A percentile compares a stretch with the other conserved stretches of the same genome.
Conservation (phyloP, 2,329 filamentous ascomycete species). For the Phyllosticta capitalensis region DNA sequence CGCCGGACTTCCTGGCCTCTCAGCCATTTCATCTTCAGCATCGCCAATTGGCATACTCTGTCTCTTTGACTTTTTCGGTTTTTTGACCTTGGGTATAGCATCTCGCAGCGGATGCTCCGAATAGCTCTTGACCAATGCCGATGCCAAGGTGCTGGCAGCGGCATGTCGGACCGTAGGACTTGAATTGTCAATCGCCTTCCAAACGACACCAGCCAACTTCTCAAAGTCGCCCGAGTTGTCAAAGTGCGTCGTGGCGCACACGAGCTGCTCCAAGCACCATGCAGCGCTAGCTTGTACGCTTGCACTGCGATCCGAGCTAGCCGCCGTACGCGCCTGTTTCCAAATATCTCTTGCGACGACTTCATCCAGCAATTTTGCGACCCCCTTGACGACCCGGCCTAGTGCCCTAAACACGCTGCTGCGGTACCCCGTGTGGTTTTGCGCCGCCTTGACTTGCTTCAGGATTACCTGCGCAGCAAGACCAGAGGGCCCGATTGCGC, state of each 20-base stretch:
- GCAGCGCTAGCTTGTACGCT: constrained; percentile 73
- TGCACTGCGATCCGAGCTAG: constrained; percentile 69
- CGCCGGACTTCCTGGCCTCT: constrained; percentile 63
- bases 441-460: constrained; percentile 70
- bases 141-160: constrained; percentile 74
- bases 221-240: constrained; percentile 87
- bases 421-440: constrained; percentile 71
- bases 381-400: constrained; percentile 65
- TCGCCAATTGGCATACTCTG: constrained; percentile 45
- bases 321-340: constrained; percentile 77
- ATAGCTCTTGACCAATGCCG: constrained; percentile 73
- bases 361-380: constrained; percentile 73
- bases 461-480: constrained; percentile 62
- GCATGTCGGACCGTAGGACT: constrained; percentile 71
- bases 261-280: constrained; percentile 64
- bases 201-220: constrained; percentile 68
- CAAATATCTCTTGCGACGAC: constrained; percentile 77
- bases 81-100: constrained; percentile 51
- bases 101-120: constrained; percentile 49
- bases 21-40: constrained; percentile 62
- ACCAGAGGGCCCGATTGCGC: constrained; percentile 73
- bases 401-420: constrained; percentile 68
- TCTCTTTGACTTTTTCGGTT: constrained; percentile 64
- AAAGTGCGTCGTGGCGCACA: constrained; percentile 68
- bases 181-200: constrained; percentile 76